These are phyloP conservation scores for Cicer pinnatifidum DNA, from an alignment of 306 rosid species.

Conservation along the genomic window DNA sequence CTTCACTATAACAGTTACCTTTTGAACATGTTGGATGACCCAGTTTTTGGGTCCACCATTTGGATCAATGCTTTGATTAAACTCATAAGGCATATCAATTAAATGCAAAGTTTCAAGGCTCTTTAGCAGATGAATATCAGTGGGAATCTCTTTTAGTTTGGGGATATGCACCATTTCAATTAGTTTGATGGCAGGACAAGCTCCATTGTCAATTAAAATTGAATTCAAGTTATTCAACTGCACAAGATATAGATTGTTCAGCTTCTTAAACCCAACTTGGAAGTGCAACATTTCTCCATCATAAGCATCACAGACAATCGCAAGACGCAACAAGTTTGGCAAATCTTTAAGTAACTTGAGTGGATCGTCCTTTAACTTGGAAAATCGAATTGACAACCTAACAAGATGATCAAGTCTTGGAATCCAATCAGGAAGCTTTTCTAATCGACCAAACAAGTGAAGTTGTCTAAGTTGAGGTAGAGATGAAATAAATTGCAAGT, in stretches of 20 bases:
- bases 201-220: background rate
- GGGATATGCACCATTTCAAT: background rate
- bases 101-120: background rate
- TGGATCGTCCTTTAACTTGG: slow-evolving; percentile 31
- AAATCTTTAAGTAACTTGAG: slow-evolving; percentile 7
- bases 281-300: slow-evolving; percentile 25
- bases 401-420: slow-evolving; percentile 8
- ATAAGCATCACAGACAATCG: background rate
- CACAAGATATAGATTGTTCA: slow-evolving; percentile 10
- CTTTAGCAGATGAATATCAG: background rate
- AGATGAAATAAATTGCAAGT: background rate
- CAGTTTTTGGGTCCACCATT: background rate
- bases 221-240: slow-evolving; percentile 11
- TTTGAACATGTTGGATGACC: slow-evolving; percentile 3
- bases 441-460: background rate
- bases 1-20: background rate
- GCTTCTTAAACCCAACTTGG: slow-evolving; percentile 13
- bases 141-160: slow-evolving; percentile 24
- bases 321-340: background rate
- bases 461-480: background rate
- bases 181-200: background rate
- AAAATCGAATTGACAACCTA: slow-evolving; percentile 1
- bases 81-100: background rate
- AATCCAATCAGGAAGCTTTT: slow-evolving; percentile 8
- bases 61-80: slow-evolving; percentile 29